Percentiles rank a stretch among this genome's conserved stretches.
phyloP scores from a whole-genome alignment of 2,329 filamentous ascomycete species.

The Monascus ruber region DNA sequence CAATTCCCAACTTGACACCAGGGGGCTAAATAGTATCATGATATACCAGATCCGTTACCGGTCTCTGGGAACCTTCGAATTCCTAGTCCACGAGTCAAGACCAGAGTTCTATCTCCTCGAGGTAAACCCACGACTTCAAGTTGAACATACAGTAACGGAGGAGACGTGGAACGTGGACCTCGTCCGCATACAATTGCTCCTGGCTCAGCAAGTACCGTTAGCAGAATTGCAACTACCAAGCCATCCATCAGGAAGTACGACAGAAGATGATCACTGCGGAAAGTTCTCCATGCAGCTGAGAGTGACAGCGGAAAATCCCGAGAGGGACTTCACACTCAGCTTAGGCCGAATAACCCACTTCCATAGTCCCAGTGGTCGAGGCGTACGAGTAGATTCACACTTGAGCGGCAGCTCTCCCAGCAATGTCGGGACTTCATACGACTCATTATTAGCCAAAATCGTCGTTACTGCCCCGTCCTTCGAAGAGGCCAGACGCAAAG shows the following conservation, averaged over 20 bases:
- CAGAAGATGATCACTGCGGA: too few species aligned
- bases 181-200: constrained; percentile 42
- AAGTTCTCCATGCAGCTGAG: constrained; percentile 43
- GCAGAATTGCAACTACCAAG: constrained; percentile 22
- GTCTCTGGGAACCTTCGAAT: constrained; percentile 55
- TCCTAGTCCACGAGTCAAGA: constrained; percentile 42
- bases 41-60: constrained; percentile 39
- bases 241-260: not conserved
- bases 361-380: constrained; percentile 45
- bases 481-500: constrained; percentile 42
- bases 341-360: constrained; percentile 49
- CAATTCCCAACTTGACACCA: not conserved
- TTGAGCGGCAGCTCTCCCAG: constrained; percentile 32
- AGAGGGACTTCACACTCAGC: constrained; percentile 44
- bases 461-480: constrained; percentile 46
- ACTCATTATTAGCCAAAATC: constrained; percentile 49
- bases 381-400: constrained; percentile 47
- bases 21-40: constrained; percentile 3
- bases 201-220: constrained; percentile 41
- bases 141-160: constrained; percentile 53
- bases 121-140: constrained; percentile 50
- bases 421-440: constrained; percentile 45
- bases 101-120: constrained; percentile 48
- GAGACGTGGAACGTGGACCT: constrained; percentile 43
- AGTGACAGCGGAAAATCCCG: constrained; percentile 46